phyloP scores from a whole-genome alignment of 441 rosid genomes.

The Viola pubescens region DNA sequence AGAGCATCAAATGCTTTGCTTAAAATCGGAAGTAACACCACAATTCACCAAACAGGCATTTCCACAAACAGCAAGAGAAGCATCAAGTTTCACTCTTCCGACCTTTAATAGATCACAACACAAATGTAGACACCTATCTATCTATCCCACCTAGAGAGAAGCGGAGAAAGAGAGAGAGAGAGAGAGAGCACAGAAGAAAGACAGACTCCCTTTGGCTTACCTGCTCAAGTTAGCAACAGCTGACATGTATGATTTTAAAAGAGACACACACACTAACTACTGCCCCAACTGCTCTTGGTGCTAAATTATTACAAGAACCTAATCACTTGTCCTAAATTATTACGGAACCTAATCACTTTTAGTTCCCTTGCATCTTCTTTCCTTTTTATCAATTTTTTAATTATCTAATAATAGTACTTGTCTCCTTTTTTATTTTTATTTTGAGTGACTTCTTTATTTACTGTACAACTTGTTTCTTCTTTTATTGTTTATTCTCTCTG shows the following conservation, averaged over 20 bases:
- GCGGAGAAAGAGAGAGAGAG: conserved; percentile 23
- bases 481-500: background rate
- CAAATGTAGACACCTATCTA: conserved; percentile 11
- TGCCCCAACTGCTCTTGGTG: conserved; percentile 57
- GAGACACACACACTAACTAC: conserved; percentile 36
- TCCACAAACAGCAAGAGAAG: conserved; percentile 42
- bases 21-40: conserved; percentile 29
- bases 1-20: conserved; percentile 55
- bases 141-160: conserved; percentile 2
- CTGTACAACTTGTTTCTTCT: background rate
- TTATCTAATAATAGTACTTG: conserved; percentile 3
- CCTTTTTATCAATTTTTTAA: conserved; percentile 4
- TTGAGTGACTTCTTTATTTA: background rate
- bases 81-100: conserved; percentile 51
- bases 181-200: conserved; percentile 20
- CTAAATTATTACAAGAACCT: conserved; percentile 65
- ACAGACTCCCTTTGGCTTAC: conserved; percentile 28
- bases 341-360: conserved; percentile 48
- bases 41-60: conserved; percentile 37
- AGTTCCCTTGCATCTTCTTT: conserved; percentile 10
- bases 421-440: background rate
- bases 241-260: conserved; percentile 42
- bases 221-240: conserved; percentile 40
- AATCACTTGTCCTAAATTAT: conserved; percentile 48
- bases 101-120: conserved; percentile 24